Evolutionary conservation across 306 rosid species (phyloP), one percentile per base, ranked within the genome.

Genomic region (Sesbania bispinosa): DNA sequence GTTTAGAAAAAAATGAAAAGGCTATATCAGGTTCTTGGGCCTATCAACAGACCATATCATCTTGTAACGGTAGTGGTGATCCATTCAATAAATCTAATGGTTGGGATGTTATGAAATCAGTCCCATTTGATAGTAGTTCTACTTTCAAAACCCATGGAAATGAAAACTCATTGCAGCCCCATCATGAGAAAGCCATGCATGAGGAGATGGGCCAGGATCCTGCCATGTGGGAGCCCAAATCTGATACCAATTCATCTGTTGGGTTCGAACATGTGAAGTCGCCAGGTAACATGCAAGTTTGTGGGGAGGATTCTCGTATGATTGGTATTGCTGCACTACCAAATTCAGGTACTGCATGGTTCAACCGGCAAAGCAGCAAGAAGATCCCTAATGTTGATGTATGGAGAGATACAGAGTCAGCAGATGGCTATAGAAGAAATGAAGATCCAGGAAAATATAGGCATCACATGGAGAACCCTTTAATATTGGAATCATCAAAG

Each of bases 371-470:
- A 77, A 80, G 79, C 77, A 79, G 62, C 78, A 84, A 86, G 70
- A 90, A 77, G 50, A 82, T 72, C 35, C 41, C 89, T 54, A 79
- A 73, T 16, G 72, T 48, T 74, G 87, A 89, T 81, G 78, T 80
- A 67, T 88, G 98, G 95, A 86, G 79, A 77, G 85, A 85, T 79
- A 86, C 85, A 39, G 90, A 84, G 60, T 74, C 87, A 39, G 81
- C 79, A 19, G 85, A 74, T 67, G 82, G 79, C 81, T 67, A 82
- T 29, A 84, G 74, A 76, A 92, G 86, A 78, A 80, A 77, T 70
- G 89, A 88, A 72, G 83, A 47, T 80, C 14, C 54, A 29, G 86
- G 81, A 11, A 90, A 85, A 70, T 82, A 77, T 68, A 87, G 80
- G 80, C 88, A 80, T 52, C 86, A 81, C 69, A 75, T 62, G 67